phyloP scores from a whole-genome alignment of 176 grass and related monocot genomes.

The Rhipidocladum racemiflorum region DNA sequence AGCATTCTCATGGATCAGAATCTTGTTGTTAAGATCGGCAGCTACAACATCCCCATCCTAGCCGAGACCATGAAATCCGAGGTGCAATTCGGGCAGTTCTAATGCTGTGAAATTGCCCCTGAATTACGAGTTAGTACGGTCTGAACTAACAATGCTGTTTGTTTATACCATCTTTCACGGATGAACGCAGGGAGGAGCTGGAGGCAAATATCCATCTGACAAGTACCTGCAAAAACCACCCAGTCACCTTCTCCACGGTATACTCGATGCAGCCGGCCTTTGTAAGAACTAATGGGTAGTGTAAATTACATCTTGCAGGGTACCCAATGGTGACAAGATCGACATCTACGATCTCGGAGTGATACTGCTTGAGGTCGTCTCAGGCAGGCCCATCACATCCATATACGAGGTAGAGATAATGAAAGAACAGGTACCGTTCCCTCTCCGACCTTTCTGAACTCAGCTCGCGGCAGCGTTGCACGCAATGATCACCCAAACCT shows the following conservation, averaged over 20 bases:
- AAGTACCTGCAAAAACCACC: neutral
- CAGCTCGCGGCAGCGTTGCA: neutral
- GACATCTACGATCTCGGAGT: constrained; percentile 90
- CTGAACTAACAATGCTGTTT: neutral
- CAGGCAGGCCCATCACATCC: constrained; percentile 62
- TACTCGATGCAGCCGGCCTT: neutral
- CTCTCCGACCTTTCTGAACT: constrained; percentile 3
- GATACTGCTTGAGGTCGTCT: constrained; percentile 72
- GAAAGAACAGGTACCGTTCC: constrained; percentile 56
- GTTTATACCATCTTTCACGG: neutral
- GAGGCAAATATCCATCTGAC: constrained; percentile 30
- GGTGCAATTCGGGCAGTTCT: constrained; percentile 21
- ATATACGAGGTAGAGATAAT: constrained; percentile 55
- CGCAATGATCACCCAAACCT: neutral
- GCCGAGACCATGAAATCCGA: constrained; percentile 53
- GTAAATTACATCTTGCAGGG: constrained; percentile 18
- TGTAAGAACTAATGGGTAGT: neutral
- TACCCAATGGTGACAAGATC: constrained; percentile 54
- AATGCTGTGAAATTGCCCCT: neutral
- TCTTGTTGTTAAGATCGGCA: constrained; percentile 72
- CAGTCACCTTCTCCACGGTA: neutral
- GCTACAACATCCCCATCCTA: constrained; percentile 85
- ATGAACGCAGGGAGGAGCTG: constrained; percentile 35
- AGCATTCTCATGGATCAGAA: constrained; percentile 83
- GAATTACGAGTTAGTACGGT: neutral